These are phyloP conservation scores for Pyrrhoderma noxium DNA, from an alignment of 1,284 basidiomycete species.

Conservation along the genomic window DNA sequence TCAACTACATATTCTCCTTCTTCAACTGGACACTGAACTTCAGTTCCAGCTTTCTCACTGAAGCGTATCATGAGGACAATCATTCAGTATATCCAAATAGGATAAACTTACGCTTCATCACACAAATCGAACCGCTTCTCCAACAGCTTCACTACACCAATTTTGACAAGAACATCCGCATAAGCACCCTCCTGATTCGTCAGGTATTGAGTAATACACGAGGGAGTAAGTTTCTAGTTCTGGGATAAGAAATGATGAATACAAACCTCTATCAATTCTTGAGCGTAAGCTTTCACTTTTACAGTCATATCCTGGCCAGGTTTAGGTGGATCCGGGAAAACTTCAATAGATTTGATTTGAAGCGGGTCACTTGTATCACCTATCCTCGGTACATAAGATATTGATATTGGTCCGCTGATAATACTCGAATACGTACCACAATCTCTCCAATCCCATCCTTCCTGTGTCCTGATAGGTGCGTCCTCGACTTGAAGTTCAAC, in stretches of 20 bases:
- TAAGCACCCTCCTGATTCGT: constrained; percentile 77
- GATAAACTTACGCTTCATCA: constrained; percentile 76
- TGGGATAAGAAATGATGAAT: no score
- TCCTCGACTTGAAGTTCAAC: constrained; percentile 26
- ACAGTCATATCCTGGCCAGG: constrained; percentile 82
- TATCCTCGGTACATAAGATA: constrained; percentile 25
- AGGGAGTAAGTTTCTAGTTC: no score
- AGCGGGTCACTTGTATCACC: constrained; percentile 43
- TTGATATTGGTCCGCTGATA: not conserved
- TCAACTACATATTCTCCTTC: constrained; percentile 61
- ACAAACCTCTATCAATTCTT: constrained; percentile 58
- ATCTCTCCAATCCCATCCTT: constrained; percentile 45
- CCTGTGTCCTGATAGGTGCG: constrained; percentile 30
- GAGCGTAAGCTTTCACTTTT: constrained; percentile 57
- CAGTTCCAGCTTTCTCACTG: constrained; percentile 61
- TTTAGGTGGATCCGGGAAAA: constrained; percentile 77
- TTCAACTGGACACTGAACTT: constrained; percentile 74
- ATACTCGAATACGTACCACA: constrained; percentile 49
- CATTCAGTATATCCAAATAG: constrained; percentile 3
- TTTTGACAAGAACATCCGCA: constrained; percentile 81
- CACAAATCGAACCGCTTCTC: constrained; percentile 82
- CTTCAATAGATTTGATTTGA: constrained; percentile 56
- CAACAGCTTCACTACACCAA: constrained; percentile 82
- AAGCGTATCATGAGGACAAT: constrained; percentile 16
- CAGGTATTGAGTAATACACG: not conserved